These are phyloP conservation scores for Carex cristatella DNA, from an alignment of 176 grass and related monocot genomes.

Conservation along the genomic window DNA sequence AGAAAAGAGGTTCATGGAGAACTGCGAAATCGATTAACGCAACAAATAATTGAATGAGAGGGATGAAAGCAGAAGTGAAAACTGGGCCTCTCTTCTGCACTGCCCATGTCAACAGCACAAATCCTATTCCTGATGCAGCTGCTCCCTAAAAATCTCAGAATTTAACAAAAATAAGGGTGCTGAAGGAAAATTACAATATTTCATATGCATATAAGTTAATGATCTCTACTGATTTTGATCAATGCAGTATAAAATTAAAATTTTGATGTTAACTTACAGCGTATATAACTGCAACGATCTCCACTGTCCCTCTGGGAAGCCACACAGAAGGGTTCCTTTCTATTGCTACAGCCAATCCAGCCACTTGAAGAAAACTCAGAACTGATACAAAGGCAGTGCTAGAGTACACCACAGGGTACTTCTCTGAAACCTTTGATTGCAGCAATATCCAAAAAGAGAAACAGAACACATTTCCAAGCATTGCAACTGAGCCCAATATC, in stretches of 20 bases:
- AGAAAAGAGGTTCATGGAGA: conserved; percentile 60
- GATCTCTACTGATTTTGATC: background rate
- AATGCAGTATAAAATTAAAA: background rate
- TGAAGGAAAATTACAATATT: background rate
- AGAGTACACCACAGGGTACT: conserved; percentile 51
- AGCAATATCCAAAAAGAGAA: conserved; percentile 66
- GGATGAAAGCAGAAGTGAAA: conserved; percentile 78
- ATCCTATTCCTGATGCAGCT: conserved; percentile 56
- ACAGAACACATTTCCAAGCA: conserved; percentile 36
- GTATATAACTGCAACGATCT: conserved; percentile 52
- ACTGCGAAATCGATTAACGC: conserved; percentile 45
- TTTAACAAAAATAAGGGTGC: background rate
- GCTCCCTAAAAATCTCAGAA: conserved; percentile 31
- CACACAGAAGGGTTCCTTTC: conserved; percentile 37
- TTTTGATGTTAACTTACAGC: conserved; percentile 29
- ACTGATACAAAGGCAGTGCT: conserved; percentile 46
- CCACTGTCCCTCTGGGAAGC: conserved; percentile 35
- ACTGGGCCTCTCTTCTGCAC: conserved; percentile 64
- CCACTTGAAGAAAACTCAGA: conserved; percentile 56
- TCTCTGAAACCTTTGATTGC: conserved; percentile 48
- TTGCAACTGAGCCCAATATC: conserved; percentile 44
- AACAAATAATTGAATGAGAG: conserved; percentile 59
- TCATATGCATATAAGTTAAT: background rate
- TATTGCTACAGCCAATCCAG: conserved; percentile 26
- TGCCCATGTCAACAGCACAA: conserved; percentile 73